Evolutionary conservation across 768 basidiomycete species (phyloP).

Genomic region (Trametes villosa): DNA sequence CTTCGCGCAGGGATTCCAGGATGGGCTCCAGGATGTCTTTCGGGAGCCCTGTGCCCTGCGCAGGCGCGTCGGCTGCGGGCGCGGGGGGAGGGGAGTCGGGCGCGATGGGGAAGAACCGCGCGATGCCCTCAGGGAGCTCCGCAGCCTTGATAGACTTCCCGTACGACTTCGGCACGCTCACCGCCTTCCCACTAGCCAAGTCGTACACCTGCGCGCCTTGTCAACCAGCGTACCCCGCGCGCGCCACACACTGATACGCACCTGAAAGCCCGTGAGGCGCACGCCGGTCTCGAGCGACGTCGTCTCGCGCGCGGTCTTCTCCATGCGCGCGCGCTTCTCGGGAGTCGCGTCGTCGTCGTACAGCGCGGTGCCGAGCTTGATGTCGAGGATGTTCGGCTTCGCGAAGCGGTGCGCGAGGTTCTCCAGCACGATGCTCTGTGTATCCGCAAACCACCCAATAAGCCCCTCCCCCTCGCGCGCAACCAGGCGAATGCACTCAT

Average conservation of each 20-base stretch:
- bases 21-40: slow-evolving; percentile 56
- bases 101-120: slow-evolving; percentile 71
- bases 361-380: slow-evolving; percentile 92
- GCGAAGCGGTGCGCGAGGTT: slow-evolving; percentile 76
- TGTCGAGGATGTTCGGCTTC: slow-evolving; percentile 87
- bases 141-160: slow-evolving; percentile 73
- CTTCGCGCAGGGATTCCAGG: slow-evolving; percentile 55
- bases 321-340: slow-evolving; percentile 83
- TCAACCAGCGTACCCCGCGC: neutral
- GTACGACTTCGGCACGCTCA: slow-evolving; percentile 72
- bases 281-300: slow-evolving; percentile 81
- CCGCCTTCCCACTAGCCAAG: slow-evolving; percentile 53
- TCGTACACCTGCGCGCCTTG: slow-evolving; percentile 66
- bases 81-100: slow-evolving; percentile 2
- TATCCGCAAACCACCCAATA: neutral
- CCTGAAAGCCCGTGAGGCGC: slow-evolving; percentile 90
- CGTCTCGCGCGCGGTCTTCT: slow-evolving; percentile 64
- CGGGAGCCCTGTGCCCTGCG: slow-evolving; percentile 57
- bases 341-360: slow-evolving; percentile 68
- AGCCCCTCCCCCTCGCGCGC: neutral
- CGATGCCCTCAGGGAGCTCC: slow-evolving; percentile 78
- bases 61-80: slow-evolving; percentile 16
- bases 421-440: slow-evolving; percentile 81
- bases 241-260: slow-evolving; percentile 44
- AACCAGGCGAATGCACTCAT: slow-evolving; percentile 40